A percentile compares a stretch with the other conserved stretches of the same genome.
Conservation (phyloP, 106 monocot species). For the Alisma plantagoaquatica region DNA sequence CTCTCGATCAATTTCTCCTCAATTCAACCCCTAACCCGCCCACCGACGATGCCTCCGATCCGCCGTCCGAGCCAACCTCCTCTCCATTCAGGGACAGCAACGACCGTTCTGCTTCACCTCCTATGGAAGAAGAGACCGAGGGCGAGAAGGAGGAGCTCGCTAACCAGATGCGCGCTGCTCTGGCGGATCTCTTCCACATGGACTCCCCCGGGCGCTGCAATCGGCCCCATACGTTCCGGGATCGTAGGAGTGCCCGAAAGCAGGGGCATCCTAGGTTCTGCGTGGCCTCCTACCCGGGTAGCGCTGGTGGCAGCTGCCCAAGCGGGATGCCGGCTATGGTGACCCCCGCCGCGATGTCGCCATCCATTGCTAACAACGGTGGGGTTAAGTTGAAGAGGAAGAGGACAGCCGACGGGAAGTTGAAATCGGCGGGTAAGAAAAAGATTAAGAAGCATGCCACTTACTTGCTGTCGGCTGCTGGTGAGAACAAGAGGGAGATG, state of each 20-base stretch:
- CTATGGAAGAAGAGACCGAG: background rate
- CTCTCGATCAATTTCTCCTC: slow-evolving; percentile 10
- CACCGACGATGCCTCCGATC: background rate
- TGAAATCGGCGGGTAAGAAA: too few species aligned
- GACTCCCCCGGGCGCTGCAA: background rate
- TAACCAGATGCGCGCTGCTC: slow-evolving; percentile 2
- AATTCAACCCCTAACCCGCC: background rate
- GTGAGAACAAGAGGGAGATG: too few species aligned
- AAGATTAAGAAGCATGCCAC: too few species aligned
- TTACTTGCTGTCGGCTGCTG: too few species aligned
- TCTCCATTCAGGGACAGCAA: background rate
- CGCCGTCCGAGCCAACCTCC: background rate
- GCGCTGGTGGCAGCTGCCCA: slow-evolving; percentile 3
- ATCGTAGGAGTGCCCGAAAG: slow-evolving; percentile 3
- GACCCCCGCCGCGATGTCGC: background rate
- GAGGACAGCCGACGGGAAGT: too few species aligned
- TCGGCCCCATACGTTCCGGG: background rate
- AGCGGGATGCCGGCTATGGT: background rate
- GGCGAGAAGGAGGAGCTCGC: background rate
- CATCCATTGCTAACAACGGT: background rate
- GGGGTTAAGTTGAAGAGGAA: background rate
- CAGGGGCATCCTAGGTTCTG: slow-evolving; percentile 8
- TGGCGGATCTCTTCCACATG: slow-evolving; percentile 14
- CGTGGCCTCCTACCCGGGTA: slow-evolving; percentile 1
- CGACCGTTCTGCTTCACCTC: background rate